phyloP scores from a whole-genome alignment of 805 yeast species.

The Hanseniaspora valbyensis region DNA sequence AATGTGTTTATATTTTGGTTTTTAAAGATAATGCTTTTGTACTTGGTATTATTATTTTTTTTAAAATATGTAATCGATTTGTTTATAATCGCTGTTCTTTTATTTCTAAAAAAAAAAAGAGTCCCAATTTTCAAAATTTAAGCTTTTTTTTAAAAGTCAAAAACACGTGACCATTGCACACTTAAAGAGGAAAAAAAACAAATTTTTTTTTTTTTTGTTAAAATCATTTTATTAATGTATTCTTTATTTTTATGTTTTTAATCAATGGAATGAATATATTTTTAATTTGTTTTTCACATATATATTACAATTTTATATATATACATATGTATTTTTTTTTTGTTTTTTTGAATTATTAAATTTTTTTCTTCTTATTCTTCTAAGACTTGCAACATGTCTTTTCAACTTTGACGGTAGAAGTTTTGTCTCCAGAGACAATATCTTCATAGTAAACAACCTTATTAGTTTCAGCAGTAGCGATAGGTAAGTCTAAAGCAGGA shows the following conservation, averaged over 20 bases:
- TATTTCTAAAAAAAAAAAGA: neutral
- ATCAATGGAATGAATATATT: no score
- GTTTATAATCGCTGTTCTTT: no score
- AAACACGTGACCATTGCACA: neutral
- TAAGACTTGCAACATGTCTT: neutral
- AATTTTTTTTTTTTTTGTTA: no score
- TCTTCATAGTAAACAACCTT: constrained; percentile 39
- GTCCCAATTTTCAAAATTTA: no score
- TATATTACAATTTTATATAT: no score
- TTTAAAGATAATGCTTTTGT: no score
- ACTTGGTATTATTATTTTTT: no score
- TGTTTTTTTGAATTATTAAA: neutral
- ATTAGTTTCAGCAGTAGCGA: constrained; percentile 56
- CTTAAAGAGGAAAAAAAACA: neutral
- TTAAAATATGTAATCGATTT: no score
- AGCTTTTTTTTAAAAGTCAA: neutral
- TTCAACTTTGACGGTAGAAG: no score
- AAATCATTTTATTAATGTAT: no score
- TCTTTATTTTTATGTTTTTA: no score
- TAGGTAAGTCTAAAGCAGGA: constrained; percentile 71
- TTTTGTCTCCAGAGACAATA: constrained; percentile 19
- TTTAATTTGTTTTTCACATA: no score
- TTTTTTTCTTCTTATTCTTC: neutral
- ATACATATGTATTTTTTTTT: neutral
- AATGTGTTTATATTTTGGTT: neutral